phyloP scores from a whole-genome alignment of 805 yeast genomes.

The Zygosaccharomyces lentus region DNA sequence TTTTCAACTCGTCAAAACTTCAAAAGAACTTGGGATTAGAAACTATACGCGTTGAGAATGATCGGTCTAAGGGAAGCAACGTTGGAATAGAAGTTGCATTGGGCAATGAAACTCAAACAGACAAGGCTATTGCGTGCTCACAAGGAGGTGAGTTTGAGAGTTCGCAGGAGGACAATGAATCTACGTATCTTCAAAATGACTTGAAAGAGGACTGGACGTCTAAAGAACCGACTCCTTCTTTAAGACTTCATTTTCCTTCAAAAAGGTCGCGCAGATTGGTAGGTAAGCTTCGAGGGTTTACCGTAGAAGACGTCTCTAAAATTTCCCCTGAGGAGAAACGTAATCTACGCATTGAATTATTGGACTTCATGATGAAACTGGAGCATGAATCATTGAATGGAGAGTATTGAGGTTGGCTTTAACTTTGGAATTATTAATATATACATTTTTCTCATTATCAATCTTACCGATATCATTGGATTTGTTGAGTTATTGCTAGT shows the following conservation, averaged over 20 bases:
- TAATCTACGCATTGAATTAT: constrained; percentile 22
- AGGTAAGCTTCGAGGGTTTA: constrained; percentile 16
- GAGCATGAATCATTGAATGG: constrained; percentile 13
- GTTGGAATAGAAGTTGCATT: neutral
- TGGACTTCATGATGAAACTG: constrained; percentile 26
- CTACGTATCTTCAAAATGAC: neutral
- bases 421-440: neutral
- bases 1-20: constrained; percentile 20
- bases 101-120: neutral
- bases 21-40: neutral
- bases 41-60: neutral
- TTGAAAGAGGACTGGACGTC: constrained; percentile 4
- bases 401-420: neutral
- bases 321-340: constrained; percentile 23
- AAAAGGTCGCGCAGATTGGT: constrained; percentile 22
- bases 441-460: neutral
- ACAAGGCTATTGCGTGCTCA: neutral
- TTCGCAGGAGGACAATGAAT: constrained; percentile 4
- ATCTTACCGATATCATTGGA: neutral
- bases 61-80: neutral
- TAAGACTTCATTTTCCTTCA: constrained; percentile 19
- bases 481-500: neutral
- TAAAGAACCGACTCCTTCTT: constrained; percentile 13
- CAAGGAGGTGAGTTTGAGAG: neutral
- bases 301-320: constrained; percentile 14